Conservation (phyloP, 2,329 filamentous ascomycete genomes). For the Aspergillus novoparasiticus region DNA sequence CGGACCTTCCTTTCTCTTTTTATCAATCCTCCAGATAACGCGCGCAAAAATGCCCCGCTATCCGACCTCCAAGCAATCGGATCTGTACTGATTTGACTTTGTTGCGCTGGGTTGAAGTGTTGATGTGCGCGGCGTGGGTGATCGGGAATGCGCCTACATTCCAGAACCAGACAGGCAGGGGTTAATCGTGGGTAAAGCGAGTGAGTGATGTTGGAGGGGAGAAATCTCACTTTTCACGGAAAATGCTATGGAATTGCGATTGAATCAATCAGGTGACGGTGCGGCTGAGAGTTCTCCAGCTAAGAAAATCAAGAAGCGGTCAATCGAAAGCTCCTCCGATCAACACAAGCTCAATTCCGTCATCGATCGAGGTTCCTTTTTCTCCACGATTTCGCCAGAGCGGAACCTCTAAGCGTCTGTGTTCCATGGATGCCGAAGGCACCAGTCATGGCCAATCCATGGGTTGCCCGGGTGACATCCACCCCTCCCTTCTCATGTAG, state of each 20-base stretch:
- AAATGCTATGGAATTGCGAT: background rate
- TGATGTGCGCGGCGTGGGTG: constrained; percentile 22
- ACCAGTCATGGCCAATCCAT: constrained; percentile 7
- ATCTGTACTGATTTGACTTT: background rate
- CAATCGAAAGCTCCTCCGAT: background rate
- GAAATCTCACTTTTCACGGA: background rate
- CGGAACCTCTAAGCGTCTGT: background rate
- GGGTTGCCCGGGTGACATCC: constrained; percentile 19
- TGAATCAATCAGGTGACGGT: background rate
- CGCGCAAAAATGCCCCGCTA: background rate
- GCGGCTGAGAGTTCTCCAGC: background rate
- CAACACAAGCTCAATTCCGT: constrained; percentile 3
- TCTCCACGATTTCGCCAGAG: constrained; percentile 11
- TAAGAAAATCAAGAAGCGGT: constrained; percentile 2
- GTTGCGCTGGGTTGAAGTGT: constrained; percentile 4
- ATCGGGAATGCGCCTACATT: constrained; percentile 27
- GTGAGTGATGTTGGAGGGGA: background rate
- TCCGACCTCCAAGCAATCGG: background rate
- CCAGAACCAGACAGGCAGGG: constrained; percentile 17
- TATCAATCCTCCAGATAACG: background rate
- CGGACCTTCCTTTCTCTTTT: background rate
- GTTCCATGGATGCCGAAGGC: constrained; percentile 15
- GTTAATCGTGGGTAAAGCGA: background rate
- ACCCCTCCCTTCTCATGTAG: background rate
- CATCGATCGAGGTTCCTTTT: constrained; percentile 1